A percentile compares a stretch with the other conserved stretches of the same genome.
Conservation (phyloP, 176 grass and related monocot genomes). For the Guadua angustifolia region DNA sequence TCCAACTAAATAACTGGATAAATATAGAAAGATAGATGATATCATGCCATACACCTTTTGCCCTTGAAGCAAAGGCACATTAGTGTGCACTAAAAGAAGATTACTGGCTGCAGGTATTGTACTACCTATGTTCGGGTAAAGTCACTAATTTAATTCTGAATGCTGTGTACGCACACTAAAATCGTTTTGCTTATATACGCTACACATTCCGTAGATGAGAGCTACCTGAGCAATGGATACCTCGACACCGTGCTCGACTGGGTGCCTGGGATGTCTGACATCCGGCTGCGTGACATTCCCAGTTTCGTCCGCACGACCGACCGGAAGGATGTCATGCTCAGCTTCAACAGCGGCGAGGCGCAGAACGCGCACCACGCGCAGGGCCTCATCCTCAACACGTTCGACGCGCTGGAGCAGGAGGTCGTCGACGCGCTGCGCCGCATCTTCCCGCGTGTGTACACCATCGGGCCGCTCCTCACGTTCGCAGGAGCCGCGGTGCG, state of each 20-base stretch:
- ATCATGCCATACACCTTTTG: too few species aligned
- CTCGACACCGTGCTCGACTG: conserved; percentile 58
- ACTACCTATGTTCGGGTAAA: too few species aligned
- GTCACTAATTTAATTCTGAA: too few species aligned
- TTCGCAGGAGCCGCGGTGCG: conserved; percentile 3
- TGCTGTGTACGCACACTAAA: too few species aligned
- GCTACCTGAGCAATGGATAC: conserved; percentile 53
- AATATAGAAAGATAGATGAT: too few species aligned
- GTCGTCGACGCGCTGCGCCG: conserved; percentile 49
- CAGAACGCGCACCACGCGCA: conserved; percentile 49
- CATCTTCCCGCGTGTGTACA: conserved; percentile 55
- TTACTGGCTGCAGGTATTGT: too few species aligned
- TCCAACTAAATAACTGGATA: too few species aligned
- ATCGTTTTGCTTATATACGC: too few species aligned
- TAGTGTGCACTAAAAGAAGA: too few species aligned
- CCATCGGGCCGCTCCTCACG: conserved; percentile 52
- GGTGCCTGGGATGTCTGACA: conserved; percentile 48
- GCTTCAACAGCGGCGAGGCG: conserved; percentile 46
- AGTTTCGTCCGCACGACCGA: conserved; percentile 65
- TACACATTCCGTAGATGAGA: too few species aligned
- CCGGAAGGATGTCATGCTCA: conserved; percentile 55
- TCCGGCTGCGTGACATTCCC: conserved; percentile 60
- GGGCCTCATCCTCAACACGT: conserved; percentile 70
- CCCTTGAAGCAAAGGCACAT: too few species aligned
- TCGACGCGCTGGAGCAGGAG: conserved; percentile 56